A percentile compares a stretch with the other conserved stretches of the same genome.
Conservation (phyloP, 495 filamentous ascomycete genomes). For the Talaromyces nanjingensis region DNA sequence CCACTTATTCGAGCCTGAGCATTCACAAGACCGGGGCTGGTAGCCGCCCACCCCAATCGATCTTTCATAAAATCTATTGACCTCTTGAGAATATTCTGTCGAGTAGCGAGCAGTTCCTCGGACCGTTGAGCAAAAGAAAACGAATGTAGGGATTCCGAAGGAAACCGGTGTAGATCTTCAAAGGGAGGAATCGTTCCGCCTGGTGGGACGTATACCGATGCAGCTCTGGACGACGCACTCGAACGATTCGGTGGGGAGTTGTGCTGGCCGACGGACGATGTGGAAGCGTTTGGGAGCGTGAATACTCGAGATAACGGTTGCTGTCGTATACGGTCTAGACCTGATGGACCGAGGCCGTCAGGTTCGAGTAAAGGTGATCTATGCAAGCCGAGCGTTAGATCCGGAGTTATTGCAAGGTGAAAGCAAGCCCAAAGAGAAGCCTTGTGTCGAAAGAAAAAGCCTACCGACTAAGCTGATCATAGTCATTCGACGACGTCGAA, state of each 20-base stretch:
- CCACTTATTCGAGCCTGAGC: conserved; percentile 78
- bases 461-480: conserved; percentile 40
- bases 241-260: conserved; percentile 54
- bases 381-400: not conserved
- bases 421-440: not conserved
- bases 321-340: conserved; percentile 88
- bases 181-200: conserved; percentile 63
- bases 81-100: conserved; percentile 88
- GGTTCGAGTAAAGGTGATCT: conserved; percentile 56
- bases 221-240: conserved; percentile 44
- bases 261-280: conserved; percentile 53
- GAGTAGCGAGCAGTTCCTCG: conserved; percentile 79
- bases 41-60: conserved; percentile 73
- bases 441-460: not conserved
- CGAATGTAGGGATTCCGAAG: conserved; percentile 92
- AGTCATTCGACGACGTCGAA: conserved; percentile 26
- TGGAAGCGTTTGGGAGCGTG: conserved; percentile 60
- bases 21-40: conserved; percentile 56
- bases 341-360: conserved; percentile 60
- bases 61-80: conserved; percentile 98
- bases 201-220: conserved; percentile 49
- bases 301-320: conserved; percentile 53
- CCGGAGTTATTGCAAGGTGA: not conserved
- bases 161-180: conserved; percentile 89
- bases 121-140: conserved; percentile 98